A percentile compares a stretch with the other conserved stretches of the same genome.
phyloP scores from a whole-genome alignment of 768 basidiomycete species.

The Hypsizygus marmoreus region DNA sequence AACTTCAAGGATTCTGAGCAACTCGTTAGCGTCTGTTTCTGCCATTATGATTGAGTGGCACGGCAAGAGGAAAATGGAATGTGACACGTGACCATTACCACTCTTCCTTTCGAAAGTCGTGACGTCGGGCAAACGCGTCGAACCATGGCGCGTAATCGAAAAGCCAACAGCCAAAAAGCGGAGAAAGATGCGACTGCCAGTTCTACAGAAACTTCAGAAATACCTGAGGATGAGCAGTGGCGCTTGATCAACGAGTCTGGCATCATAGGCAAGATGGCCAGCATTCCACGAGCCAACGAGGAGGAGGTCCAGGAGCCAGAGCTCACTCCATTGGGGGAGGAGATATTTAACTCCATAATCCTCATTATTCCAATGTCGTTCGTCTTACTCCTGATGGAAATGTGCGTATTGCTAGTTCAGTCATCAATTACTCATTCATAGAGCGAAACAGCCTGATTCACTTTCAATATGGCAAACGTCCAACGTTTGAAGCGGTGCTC shows the following conservation, averaged over 20 bases:
- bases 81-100: too few species aligned
- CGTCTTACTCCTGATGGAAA: constrained; percentile 79
- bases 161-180: constrained; percentile 9
- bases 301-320: constrained; percentile 45
- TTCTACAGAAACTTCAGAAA: constrained; percentile 37
- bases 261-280: constrained; percentile 41
- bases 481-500: constrained; percentile 47
- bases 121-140: constrained; percentile 4
- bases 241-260: constrained; percentile 70
- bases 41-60: constrained; percentile 15
- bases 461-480: constrained; percentile 72
- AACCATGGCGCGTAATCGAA: constrained; percentile 32
- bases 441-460: constrained; percentile 60
- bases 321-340: constrained; percentile 52
- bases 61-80: too few species aligned
- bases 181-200: neutral
- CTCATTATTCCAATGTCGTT: constrained; percentile 76
- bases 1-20: constrained; percentile 44
- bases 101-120: neutral
- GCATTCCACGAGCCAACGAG: constrained; percentile 14
- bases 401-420: constrained; percentile 56
- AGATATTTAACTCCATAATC: constrained; percentile 66
- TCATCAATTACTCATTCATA: too few species aligned
- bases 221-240: constrained; percentile 79
- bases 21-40: constrained; percentile 31